Evolutionary conservation across 2,329 filamentous ascomycete species (phyloP), one percentile per base, ranked within the genome.

Genomic region (Blumeria hordei): DNA sequence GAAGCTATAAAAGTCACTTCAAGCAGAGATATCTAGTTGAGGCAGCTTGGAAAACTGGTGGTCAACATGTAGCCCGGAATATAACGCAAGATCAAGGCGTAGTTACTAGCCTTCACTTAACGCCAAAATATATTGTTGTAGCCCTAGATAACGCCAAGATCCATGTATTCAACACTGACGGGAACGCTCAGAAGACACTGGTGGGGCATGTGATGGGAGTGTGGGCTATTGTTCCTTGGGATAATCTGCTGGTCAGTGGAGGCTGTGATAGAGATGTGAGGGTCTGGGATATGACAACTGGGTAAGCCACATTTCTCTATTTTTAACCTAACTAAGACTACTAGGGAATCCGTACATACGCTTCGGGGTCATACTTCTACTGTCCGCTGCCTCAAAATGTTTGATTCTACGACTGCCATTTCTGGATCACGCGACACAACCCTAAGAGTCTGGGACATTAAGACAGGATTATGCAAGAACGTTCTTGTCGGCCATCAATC

Each of bases 211-310:
- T 96, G 47, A 98, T 98, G 92, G 92, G 92, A 43, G 92, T 98
- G 18, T 98, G 92, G 92, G 92, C 92, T 52, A 96, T 98, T 90
- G 88, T 98, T 28, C 92, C 92, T 6, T 95, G 88, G 85, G 90
- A 86, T 57, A 90, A 98, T 66, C 83, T 86, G 54, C 74, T 98
- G 58, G 92, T 98, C 57, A 95, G 88, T 35, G 92, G 92, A 62
- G 92, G 92, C 6, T 98, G 92, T 66, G 92, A 98, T 70, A 79
- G 92, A 58, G 92, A 98, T 65, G 92, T 98, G 33, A 78, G 92
- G 56, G 92, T 98, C 6, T 98, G 92, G 92, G 85, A 98, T 64
- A 81, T 98, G 72, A 80, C 81, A 53, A 94, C 86, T 58, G 92
- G 88, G 86, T 93, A 76, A 67, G 79, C 4, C 9, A 45, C 16